Percentiles rank a stretch among this genome's conserved stretches.
phyloP scores from a whole-genome alignment of 768 basidiomycete species.

The Suillus subaureus region DNA sequence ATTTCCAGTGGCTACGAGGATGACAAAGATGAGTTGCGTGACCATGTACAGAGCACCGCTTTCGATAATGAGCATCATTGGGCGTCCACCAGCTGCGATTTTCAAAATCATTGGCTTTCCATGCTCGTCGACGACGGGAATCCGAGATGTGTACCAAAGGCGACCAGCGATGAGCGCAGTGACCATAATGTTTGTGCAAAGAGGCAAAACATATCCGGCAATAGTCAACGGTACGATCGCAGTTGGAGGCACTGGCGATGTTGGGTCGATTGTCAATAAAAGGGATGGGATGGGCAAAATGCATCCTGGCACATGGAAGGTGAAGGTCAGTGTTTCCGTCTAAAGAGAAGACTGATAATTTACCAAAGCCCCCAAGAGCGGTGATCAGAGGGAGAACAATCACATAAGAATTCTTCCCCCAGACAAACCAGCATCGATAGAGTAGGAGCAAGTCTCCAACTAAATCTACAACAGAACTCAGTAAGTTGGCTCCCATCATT shows the following conservation, averaged over 20 bases:
- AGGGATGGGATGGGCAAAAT: background rate
- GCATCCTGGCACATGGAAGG: background rate
- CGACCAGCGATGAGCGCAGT: conserved; percentile 35
- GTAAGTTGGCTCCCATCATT: conserved; percentile 27
- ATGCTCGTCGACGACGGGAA: conserved; percentile 2
- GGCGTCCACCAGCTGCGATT: conserved; percentile 12
- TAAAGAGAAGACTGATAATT: conserved; percentile 6
- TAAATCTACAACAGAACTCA: conserved; percentile 26
- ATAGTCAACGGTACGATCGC: conserved; percentile 31
- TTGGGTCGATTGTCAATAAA: background rate
- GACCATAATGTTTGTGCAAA: conserved; percentile 37
- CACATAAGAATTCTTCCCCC: conserved; percentile 29
- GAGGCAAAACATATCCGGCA: conserved; percentile 33
- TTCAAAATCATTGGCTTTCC: conserved; percentile 1
- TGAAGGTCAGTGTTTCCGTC: background rate
- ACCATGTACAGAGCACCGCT: conserved; percentile 32
- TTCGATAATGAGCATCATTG: conserved; percentile 32
- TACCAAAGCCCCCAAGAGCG: conserved; percentile 30
- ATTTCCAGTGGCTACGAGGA: conserved; percentile 30
- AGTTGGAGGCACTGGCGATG: conserved; percentile 21
- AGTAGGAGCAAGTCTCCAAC: conserved; percentile 26
- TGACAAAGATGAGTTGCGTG: conserved; percentile 33
- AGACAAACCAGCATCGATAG: conserved; percentile 38
- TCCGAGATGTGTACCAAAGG: conserved; percentile 28
- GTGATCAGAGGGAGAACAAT: conserved; percentile 30